phyloP scores from a whole-genome alignment of 108 stramenopile species.

The Skeletonema menzelii region DNA sequence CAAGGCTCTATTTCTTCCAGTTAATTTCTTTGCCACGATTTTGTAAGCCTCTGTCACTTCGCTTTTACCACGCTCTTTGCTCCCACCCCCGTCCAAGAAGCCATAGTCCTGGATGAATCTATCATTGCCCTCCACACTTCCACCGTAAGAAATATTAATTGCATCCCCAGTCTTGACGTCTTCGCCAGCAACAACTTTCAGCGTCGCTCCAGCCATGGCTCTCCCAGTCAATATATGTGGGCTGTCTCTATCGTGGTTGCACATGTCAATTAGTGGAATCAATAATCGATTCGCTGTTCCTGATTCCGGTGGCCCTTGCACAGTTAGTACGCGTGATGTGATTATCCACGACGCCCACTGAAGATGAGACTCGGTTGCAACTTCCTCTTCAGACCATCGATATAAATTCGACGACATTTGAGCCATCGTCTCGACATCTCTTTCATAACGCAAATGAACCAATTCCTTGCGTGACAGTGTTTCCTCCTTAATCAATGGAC shows the following conservation, averaged over 20 bases:
- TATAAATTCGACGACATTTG: conserved; percentile 54
- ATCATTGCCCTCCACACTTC: conserved; percentile 71
- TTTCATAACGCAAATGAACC: conserved; percentile 50
- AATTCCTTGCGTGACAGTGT: conserved; percentile 49
- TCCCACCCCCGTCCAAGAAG: conserved; percentile 56
- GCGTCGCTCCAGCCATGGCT: conserved; percentile 62
- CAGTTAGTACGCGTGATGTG: conserved; percentile 74
- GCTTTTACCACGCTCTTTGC: conserved; percentile 17
- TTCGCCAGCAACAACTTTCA: conserved; percentile 78
- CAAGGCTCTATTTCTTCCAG: conserved; percentile 31
- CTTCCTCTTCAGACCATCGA: conserved; percentile 43
- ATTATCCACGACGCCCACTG: conserved; percentile 76
- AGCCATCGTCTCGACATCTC: conserved; percentile 51
- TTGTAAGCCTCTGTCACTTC: conserved; percentile 39
- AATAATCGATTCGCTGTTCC: conserved; percentile 59
- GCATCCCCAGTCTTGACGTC: conserved; percentile 65
- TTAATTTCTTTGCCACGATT: conserved; percentile 59
- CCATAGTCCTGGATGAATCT: conserved; percentile 74
- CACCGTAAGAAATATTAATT: conserved; percentile 78
- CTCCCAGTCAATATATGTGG: conserved; percentile 71
- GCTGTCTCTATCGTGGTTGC: conserved; percentile 76
- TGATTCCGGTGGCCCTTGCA: conserved; percentile 54
- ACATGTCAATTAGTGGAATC: conserved; percentile 84
- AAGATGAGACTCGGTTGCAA: conserved; percentile 55
- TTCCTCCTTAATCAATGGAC: conserved; percentile 62